These are phyloP conservation scores for Camillea tinctor DNA, from an alignment of 2,329 filamentous ascomycete species.

Conservation along the genomic window DNA sequence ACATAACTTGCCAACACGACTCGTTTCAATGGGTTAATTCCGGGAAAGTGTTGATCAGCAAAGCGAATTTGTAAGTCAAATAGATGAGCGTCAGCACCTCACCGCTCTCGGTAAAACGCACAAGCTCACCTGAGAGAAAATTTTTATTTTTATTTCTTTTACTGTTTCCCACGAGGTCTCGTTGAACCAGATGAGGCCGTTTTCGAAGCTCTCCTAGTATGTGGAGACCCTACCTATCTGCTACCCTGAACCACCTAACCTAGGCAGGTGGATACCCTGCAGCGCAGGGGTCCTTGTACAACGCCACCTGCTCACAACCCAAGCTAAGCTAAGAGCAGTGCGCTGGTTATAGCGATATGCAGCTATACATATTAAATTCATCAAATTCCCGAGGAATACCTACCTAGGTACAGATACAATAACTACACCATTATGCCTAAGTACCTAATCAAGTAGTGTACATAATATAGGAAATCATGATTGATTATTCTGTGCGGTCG, in stretches of 20 bases:
- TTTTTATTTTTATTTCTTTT: slow-evolving; percentile 8
- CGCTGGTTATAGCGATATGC: not conserved
- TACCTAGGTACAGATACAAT: too few relatives aligned
- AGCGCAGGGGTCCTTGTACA: slow-evolving; percentile 15
- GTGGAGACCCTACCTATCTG: slow-evolving; percentile 9
- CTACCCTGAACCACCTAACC: not conserved
- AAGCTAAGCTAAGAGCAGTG: not conserved
- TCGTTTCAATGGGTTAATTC: not conserved
- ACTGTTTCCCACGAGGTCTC: slow-evolving; percentile 3
- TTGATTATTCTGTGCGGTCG: not conserved
- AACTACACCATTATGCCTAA: too few relatives aligned
- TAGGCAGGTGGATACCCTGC: slow-evolving; percentile 17
- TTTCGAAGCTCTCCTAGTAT: slow-evolving; percentile 21
- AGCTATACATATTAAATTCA: not conserved
- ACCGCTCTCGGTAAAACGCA: not conserved
- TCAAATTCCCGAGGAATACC: not conserved
- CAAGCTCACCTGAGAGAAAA: slow-evolving; percentile 2
- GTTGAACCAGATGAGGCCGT: slow-evolving; percentile 14
- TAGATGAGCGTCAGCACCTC: not conserved
- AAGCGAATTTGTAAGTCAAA: not conserved
- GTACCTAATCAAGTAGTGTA: too few relatives aligned
- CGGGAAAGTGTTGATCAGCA: not conserved
- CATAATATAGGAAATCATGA: not conserved
- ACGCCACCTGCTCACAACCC: slow-evolving; percentile 8
- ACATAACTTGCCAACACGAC: not conserved